Evolutionary conservation across 352 stramenopile species (phyloP).

Genomic region (Thalassiosira pacifica): DNA sequence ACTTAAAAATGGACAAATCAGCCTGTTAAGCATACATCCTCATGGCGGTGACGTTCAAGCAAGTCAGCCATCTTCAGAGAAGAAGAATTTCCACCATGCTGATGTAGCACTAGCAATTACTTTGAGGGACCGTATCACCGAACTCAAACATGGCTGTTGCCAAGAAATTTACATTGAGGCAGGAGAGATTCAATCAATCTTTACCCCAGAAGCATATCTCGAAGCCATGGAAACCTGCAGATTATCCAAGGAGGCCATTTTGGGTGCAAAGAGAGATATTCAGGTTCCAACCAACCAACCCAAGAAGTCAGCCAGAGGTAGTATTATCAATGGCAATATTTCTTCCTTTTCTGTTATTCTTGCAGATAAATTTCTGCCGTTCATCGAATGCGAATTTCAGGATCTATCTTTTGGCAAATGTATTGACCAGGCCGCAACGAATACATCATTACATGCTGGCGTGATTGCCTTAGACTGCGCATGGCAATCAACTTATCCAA

Average conservation of each 20-base stretch:
- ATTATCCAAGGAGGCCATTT: slow-evolving; percentile 18
- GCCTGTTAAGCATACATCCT: slow-evolving; percentile 46
- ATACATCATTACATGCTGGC: slow-evolving; percentile 38
- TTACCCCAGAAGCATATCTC: slow-evolving; percentile 55
- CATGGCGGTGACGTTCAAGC: slow-evolving; percentile 10
- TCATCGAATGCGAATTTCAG: slow-evolving; percentile 47
- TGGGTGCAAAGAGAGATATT: neutral
- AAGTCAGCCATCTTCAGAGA: slow-evolving; percentile 16
- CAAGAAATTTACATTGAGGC: slow-evolving; percentile 58
- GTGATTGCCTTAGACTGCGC: slow-evolving; percentile 51
- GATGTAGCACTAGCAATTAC: slow-evolving; percentile 29
- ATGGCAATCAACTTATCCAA: slow-evolving; percentile 70
- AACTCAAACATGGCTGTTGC: neutral
- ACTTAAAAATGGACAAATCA: slow-evolving; percentile 50
- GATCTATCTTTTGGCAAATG: slow-evolving; percentile 49
- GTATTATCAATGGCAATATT: slow-evolving; percentile 43
- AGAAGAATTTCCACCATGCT: slow-evolving; percentile 11
- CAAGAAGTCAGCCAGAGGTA: neutral
- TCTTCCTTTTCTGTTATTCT: slow-evolving; percentile 54
- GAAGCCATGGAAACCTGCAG: slow-evolving; percentile 35
- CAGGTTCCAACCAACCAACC: neutral
- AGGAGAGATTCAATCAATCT: slow-evolving; percentile 43
- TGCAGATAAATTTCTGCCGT: slow-evolving; percentile 62
- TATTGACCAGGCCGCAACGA: slow-evolving; percentile 14
- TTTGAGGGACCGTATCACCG: slow-evolving; percentile 2